Evolutionary conservation across 2,329 filamentous ascomycete species (phyloP).

Genomic region (Pestalotiopsis sp.): DNA sequence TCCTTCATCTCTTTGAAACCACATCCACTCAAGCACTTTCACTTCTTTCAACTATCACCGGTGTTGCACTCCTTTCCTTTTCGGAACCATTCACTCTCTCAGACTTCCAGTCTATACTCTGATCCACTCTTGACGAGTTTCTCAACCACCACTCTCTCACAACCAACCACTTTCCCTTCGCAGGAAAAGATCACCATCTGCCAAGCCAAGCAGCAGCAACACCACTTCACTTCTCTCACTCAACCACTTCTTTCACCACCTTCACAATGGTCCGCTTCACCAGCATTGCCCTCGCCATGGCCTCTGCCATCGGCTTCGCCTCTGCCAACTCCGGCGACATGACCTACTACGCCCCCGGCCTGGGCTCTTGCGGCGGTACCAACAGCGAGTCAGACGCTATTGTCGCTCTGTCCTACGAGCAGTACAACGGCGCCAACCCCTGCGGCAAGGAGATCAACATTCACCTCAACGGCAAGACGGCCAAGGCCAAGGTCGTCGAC

Average conservation of each 20-base stretch:
- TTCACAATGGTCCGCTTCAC: conserved; percentile 9
- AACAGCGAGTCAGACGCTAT: conserved; percentile 10
- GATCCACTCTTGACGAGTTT: conserved; percentile 6
- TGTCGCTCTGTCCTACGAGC: conserved; percentile 1
- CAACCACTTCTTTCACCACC: neutral
- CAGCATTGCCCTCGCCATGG: conserved; percentile 4
- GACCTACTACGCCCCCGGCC: conserved; percentile 12
- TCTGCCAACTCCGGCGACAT: conserved; percentile 13
- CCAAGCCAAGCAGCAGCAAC: neutral
- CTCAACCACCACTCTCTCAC: neutral
- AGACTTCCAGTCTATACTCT: neutral
- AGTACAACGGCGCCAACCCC: conserved; percentile 16
- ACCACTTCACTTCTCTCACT: neutral
- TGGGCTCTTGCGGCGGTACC: conserved; percentile 12
- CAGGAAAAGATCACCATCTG: neutral
- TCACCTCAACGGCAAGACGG: conserved; percentile 23
- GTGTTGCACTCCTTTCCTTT: conserved; percentile 1
- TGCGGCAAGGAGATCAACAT: conserved; percentile 15
- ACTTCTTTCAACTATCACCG: neutral
- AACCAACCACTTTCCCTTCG: neutral
- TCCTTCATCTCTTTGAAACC: neutral
- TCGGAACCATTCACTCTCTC: conserved; percentile 1
- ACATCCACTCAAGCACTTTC: neutral
- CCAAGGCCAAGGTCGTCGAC: conserved; percentile 30
- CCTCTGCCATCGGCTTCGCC: conserved; percentile 8